Evolutionary conservation across 2,329 filamentous ascomycete species (phyloP).

Genomic region (Chrysoporthe austroafricana): DNA sequence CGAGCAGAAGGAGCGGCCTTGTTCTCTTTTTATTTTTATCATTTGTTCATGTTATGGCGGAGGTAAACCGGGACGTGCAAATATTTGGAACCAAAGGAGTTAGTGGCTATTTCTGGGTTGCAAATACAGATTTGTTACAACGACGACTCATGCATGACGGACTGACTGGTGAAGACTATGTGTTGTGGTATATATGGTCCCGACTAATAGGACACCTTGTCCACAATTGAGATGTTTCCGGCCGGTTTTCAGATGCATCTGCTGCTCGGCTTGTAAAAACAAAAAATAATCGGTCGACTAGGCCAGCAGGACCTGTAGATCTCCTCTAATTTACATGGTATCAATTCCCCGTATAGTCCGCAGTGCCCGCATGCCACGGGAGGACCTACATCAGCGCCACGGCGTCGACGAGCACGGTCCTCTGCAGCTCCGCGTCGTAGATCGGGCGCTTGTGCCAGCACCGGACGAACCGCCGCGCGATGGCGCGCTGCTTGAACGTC

Average conservation of each 20-base stretch:
- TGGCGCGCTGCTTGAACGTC: slow-evolving; percentile 57
- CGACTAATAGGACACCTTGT: too few species aligned
- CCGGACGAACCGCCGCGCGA: slow-evolving; percentile 56
- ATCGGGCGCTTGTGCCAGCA: slow-evolving; percentile 47
- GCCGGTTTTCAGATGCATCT: too few species aligned
- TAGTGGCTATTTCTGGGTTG: slow-evolving; percentile 30
- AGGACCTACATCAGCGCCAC: slow-evolving; percentile 31
- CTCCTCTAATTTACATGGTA: not conserved
- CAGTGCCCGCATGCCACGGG: not conserved
- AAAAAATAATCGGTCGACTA: too few species aligned
- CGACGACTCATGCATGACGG: not conserved
- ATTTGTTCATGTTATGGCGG: slow-evolving; percentile 17
- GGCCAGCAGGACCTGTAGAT: not conserved
- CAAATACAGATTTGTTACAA: slow-evolving; percentile 25
- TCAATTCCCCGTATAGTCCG: not conserved
- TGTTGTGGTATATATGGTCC: not conserved
- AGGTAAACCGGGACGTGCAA: slow-evolving; percentile 26
- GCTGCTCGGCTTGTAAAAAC: too few species aligned
- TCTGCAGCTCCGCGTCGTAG: slow-evolving; percentile 30
- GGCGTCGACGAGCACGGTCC: slow-evolving; percentile 35
- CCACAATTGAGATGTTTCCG: too few species aligned
- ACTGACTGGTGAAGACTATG: not conserved
- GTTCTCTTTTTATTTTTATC: not conserved
- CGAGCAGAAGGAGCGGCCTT: slow-evolving; percentile 13
- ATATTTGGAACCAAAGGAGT: slow-evolving; percentile 28